phyloP scores from a whole-genome alignment of 2,329 filamentous ascomycete species.

The Fusarium sp. region DNA sequence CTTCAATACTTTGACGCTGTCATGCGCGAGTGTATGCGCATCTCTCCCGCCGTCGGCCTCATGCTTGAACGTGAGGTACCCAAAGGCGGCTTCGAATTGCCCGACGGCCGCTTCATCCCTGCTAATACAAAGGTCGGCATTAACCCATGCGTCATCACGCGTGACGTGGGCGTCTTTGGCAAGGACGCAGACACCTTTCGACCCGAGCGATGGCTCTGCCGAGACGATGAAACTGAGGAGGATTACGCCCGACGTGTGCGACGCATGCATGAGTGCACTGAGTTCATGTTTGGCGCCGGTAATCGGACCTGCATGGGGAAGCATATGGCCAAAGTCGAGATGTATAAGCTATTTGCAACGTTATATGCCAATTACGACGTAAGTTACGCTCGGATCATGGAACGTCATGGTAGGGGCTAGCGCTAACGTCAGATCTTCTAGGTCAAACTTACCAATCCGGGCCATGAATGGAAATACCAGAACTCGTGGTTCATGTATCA shows the following conservation, averaged over 20 bases:
- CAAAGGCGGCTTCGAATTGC: slow-evolving; percentile 9
- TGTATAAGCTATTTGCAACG: slow-evolving; percentile 41
- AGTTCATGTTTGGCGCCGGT: slow-evolving; percentile 40
- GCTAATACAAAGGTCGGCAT: slow-evolving; percentile 28
- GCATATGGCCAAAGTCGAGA: slow-evolving; percentile 39
- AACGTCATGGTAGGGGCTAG: fast-evolving
- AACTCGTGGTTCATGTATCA: slow-evolving; percentile 45
- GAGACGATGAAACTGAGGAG: slow-evolving; percentile 14
- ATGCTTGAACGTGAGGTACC: slow-evolving; percentile 38
- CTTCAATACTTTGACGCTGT: slow-evolving; percentile 36
- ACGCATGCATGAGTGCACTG: slow-evolving; percentile 35
- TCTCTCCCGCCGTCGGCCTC: slow-evolving; percentile 24
- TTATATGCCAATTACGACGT: slow-evolving; percentile 36
- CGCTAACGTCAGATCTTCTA: neutral
- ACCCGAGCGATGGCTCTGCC: slow-evolving; percentile 31
- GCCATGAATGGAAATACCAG: slow-evolving; percentile 34
- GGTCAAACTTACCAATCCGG: slow-evolving; percentile 20
- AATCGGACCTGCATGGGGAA: slow-evolving; percentile 39
- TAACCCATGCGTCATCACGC: slow-evolving; percentile 35
- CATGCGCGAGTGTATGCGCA: slow-evolving; percentile 35
- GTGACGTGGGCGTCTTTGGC: slow-evolving; percentile 30
- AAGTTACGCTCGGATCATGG: neutral
- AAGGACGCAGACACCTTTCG: slow-evolving; percentile 28
- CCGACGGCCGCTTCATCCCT: slow-evolving; percentile 21
- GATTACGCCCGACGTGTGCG: slow-evolving; percentile 16